Evolutionary conservation across 306 rosid species (phyloP).

Genomic region (Luffa aegyptiaca): DNA sequence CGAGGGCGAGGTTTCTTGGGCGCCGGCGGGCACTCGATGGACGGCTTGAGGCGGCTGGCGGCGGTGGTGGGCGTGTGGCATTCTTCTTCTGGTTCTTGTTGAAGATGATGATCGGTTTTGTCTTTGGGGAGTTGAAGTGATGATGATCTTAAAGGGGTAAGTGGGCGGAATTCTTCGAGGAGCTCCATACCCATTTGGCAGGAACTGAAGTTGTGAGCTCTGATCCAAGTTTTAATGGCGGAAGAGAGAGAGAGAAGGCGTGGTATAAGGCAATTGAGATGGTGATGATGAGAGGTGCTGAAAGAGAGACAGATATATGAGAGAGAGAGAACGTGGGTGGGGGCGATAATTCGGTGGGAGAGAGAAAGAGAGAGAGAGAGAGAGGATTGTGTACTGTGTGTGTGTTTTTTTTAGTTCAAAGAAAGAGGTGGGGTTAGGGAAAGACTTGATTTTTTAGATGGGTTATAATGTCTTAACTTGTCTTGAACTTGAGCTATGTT

Average conservation of each 20-base stretch:
- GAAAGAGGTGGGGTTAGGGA: too few species aligned
- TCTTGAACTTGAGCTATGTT: too few species aligned
- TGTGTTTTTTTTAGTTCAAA: too few species aligned
- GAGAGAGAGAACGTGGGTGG: constrained; percentile 2
- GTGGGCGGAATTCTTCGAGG: constrained; percentile 40
- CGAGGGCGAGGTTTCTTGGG: constrained; percentile 40
- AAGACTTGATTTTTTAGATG: too few species aligned
- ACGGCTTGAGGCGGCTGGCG: constrained; percentile 10
- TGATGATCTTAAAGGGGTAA: constrained; percentile 25
- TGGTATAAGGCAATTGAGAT: constrained; percentile 29
- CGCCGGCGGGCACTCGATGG: constrained; percentile 48
- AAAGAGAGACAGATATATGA: constrained; percentile 4
- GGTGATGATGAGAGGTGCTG: constrained; percentile 17
- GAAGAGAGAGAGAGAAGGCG: constrained; percentile 5
- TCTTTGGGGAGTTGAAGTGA: neutral
- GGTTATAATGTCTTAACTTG: too few species aligned
- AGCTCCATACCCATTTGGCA: constrained; percentile 37
- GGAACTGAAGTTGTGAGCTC: neutral
- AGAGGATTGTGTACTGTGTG: neutral
- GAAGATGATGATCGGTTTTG: neutral
- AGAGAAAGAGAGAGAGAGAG: neutral
- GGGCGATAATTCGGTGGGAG: neutral
- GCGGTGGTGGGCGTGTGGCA: constrained; percentile 43
- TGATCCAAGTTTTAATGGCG: neutral
- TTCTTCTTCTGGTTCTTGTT: constrained; percentile 16